These are phyloP conservation scores for Rhexocercosporidium sp. DNA, from an alignment of 2,329 filamentous ascomycete species.

Conservation along the genomic window DNA sequence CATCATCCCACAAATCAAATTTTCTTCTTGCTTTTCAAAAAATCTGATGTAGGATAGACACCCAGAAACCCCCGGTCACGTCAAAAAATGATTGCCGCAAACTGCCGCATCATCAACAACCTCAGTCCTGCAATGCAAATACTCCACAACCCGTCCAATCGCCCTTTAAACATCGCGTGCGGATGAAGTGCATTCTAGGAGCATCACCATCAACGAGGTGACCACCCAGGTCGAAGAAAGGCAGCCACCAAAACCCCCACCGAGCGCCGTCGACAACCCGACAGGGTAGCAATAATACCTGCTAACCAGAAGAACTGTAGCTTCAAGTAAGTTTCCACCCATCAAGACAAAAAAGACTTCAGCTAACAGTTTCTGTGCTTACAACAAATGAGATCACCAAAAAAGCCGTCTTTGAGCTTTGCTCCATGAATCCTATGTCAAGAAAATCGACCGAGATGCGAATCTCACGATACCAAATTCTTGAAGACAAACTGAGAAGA, in stretches of 20 bases:
- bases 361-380: too few species aligned
- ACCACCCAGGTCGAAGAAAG: not conserved
- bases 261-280: not conserved
- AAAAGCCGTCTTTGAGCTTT: slow-evolving; percentile 3
- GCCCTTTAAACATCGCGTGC: too few species aligned
- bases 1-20: not conserved
- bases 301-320: not conserved
- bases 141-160: too few species aligned
- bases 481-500: slow-evolving; percentile 1
- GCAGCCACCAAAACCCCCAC: not conserved
- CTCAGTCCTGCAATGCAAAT: too few species aligned
- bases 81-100: not conserved
- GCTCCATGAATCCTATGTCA: slow-evolving; percentile 2
- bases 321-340: too few species aligned
- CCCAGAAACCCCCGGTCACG: not conserved
- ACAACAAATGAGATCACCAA: not conserved
- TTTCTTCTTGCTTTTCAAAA: too few species aligned
- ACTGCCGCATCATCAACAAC: too few species aligned
- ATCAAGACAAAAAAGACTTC: too few species aligned
- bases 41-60: not conserved
- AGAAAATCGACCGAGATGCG: not conserved
- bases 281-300: not conserved
- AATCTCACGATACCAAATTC: not conserved
- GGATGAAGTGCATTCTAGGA: not conserved
- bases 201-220: not conserved